A percentile compares a stretch with the other conserved stretches of the same genome.
phyloP scores from a whole-genome alignment of 2,329 filamentous ascomycete species.

The Clonostachys rosea region DNA sequence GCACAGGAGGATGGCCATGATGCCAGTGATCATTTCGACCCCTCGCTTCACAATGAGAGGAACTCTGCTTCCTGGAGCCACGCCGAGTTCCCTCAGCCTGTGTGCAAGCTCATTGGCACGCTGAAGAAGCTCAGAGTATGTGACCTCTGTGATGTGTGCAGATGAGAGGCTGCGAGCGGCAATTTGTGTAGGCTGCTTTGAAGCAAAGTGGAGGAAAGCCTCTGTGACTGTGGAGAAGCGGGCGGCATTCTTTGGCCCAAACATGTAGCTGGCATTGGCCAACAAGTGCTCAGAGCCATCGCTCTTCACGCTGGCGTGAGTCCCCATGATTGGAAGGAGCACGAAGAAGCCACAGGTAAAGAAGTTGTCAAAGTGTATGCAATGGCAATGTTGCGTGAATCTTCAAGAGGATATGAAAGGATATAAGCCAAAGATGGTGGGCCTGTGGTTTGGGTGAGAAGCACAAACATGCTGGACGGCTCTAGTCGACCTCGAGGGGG shows the following conservation, averaged over 20 bases:
- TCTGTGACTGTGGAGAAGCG: slow-evolving; percentile 30
- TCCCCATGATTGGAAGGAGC: too few species aligned
- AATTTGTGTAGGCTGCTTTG: slow-evolving; percentile 23
- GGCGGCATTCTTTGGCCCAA: slow-evolving; percentile 12
- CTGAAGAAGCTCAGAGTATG: slow-evolving; percentile 27
- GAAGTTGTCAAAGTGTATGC: too few species aligned
- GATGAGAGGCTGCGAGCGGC: slow-evolving; percentile 31
- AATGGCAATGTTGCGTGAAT: too few species aligned
- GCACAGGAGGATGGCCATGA: slow-evolving; percentile 41
- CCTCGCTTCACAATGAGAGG: slow-evolving; percentile 40
- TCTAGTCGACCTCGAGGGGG: too few species aligned
- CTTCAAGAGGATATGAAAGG: too few species aligned
- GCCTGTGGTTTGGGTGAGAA: too few species aligned
- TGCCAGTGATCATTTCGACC: slow-evolving; percentile 43
- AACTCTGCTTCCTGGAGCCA: slow-evolving; percentile 26
- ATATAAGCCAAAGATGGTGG: too few species aligned
- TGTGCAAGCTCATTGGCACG: slow-evolving; percentile 26
- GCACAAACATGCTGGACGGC: too few species aligned
- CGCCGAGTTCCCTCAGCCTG: slow-evolving; percentile 18
- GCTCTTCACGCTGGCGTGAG: too few species aligned
- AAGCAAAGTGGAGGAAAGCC: slow-evolving; percentile 30
- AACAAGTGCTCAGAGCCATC: too few species aligned
- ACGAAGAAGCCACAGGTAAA: too few species aligned
- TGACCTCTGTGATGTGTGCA: slow-evolving; percentile 13
- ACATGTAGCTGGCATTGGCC: not conserved